Evolutionary conservation across 768 basidiomycete species (phyloP).

Genomic region (Dentipellis sp.): DNA sequence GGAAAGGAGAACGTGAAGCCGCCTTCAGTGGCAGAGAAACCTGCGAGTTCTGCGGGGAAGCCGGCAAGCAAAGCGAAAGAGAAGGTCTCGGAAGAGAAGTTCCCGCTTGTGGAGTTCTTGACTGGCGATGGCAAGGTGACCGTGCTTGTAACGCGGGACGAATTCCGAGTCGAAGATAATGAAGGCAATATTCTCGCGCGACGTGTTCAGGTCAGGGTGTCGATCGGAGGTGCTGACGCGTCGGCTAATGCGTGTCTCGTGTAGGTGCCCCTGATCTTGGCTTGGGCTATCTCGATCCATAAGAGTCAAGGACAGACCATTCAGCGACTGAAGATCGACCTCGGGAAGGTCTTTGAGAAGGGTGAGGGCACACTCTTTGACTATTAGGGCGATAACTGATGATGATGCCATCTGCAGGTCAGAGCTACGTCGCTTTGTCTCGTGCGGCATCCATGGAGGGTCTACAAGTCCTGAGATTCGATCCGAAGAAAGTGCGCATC

Average conservation of each 20-base stretch:
- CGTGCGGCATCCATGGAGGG: conserved; percentile 45
- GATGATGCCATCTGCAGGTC: conserved; percentile 21
- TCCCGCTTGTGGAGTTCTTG: conserved; percentile 39
- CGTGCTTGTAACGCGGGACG: conserved; percentile 41
- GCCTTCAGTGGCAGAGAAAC: background rate
- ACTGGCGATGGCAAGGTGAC: conserved; percentile 34
- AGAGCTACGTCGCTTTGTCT: conserved; percentile 42
- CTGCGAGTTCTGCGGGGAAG: background rate
- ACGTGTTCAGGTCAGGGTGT: conserved; percentile 29
- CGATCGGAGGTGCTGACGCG: background rate
- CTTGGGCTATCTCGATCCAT: conserved; percentile 75
- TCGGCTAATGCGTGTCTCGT: background rate
- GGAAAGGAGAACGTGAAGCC: conserved; percentile 27
- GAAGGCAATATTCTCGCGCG: conserved; percentile 41
- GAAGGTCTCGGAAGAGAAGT: conserved; percentile 25
- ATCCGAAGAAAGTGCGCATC: conserved; percentile 35
- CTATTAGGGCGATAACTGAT: background rate
- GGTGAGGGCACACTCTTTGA: conserved; percentile 19
- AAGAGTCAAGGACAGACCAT: conserved; percentile 75
- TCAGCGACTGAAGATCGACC: conserved; percentile 53
- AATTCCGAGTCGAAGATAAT: conserved; percentile 43
- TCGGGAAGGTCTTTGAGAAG: conserved; percentile 57
- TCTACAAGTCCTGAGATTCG: conserved; percentile 43
- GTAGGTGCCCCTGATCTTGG: conserved; percentile 64
- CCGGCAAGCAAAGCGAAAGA: conserved; percentile 13